Base-by-base conservation (phyloP, 768 basidiomycete species). In the Suillus cothurnatus region DNA sequence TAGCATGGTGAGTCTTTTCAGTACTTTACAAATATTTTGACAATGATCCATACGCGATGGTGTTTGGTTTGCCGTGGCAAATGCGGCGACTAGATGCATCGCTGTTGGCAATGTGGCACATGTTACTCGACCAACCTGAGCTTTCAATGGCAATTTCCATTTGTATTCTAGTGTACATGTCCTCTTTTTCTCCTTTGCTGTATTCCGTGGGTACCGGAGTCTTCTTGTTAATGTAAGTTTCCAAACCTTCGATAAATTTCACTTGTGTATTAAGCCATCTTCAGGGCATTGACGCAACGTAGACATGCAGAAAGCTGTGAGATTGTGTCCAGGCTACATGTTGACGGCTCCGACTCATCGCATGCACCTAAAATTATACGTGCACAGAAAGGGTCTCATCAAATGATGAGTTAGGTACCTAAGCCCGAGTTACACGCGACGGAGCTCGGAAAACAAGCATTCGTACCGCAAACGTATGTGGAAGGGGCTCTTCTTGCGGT, bases 391-490 rank as follows among this genome's bases (percentile, higher is more conserved):
- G 12, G 14, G 38, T 39, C 6, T 14, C 14, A 15, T 39, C 14
- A 15, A 15, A 39, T 39, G 14, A 39, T 39, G 38, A 39, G 4
- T 39, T 14, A 15, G 14, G 15, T 39, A 14, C 38, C 14, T 14
- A 39, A 39, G 38, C 4, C 12, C 15, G 38, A 14, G 38, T 39
- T 39, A 15, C 12, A 15, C 4, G 14, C 38, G 11, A 5, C 14
- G 38, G 38, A 15, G 38, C 14, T 39, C 15, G 14, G 34, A 9
- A 34, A 34, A 11, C 34, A 34, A 4, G 34, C 41, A n/a, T 14
- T 64, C 56, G 34, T 59, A 59, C 36, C 56, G 28, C 31, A 64
- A 21, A 34, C 57, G 56, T n/a, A 64, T 64, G 63, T 59, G 63
- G 63, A 64, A 59, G 63, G 63, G 63, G 34, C 60, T 52, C 53